Evolutionary conservation across 495 filamentous ascomycete genomes (phyloP).

Genomic region (Penicillium mononematosum): DNA sequence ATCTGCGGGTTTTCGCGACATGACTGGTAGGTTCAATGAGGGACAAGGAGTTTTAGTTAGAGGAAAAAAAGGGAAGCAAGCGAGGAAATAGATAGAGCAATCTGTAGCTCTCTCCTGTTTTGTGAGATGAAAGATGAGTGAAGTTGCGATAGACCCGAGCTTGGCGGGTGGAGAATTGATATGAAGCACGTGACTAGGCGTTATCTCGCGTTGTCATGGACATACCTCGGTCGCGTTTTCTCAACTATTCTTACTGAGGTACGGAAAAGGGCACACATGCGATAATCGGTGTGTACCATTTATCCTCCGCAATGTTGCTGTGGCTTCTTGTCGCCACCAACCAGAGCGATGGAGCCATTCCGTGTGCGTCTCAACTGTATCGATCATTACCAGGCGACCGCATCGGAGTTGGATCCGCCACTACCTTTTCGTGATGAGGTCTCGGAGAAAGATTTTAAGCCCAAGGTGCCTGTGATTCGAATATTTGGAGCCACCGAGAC

Average conservation of each 20-base stretch:
- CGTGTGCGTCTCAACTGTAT: slow-evolving; percentile 90
- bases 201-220: slow-evolving; percentile 24
- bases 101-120: slow-evolving; percentile 5
- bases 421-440: slow-evolving; percentile 57
- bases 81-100: neutral
- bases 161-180: slow-evolving; percentile 1
- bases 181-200: slow-evolving; percentile 36
- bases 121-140: slow-evolving; percentile 8
- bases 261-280: slow-evolving; percentile 3
- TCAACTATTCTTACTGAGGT: neutral
- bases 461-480: slow-evolving; percentile 82
- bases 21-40: slow-evolving; percentile 14
- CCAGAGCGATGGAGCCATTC: slow-evolving; percentile 61
- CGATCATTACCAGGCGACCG: slow-evolving; percentile 81
- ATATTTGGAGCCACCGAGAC: slow-evolving; percentile 93
- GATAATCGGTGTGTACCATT: slow-evolving; percentile 3
- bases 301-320: slow-evolving; percentile 30
- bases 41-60: neutral
- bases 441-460: slow-evolving; percentile 53
- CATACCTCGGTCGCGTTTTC: slow-evolving; percentile 8
- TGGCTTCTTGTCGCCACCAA: slow-evolving; percentile 24
- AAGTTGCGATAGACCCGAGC: slow-evolving; percentile 5
- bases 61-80: neutral
- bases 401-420: slow-evolving; percentile 78
- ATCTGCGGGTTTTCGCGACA: slow-evolving; percentile 52